Percentiles rank a stretch among this genome's conserved stretches.
These are phyloP conservation scores for Penicillium sp. DNA, from an alignment of 2,329 filamentous ascomycete genomes.

Conservation along the genomic window DNA sequence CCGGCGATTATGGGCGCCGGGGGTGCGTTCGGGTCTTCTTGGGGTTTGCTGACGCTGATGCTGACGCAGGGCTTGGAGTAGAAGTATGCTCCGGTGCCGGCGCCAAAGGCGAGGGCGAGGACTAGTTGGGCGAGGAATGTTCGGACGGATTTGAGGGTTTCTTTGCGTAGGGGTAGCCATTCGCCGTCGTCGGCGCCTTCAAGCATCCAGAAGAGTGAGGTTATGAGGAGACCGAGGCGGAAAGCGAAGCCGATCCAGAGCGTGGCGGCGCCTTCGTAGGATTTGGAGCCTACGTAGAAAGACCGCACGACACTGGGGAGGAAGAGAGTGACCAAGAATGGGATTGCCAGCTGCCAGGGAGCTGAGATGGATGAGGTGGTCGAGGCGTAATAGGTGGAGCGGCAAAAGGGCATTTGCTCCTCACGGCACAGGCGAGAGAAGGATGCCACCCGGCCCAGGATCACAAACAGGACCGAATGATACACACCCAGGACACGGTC, in stretches of 20 bases:
- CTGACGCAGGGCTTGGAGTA: slow-evolving; percentile 83
- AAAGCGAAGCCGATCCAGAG: slow-evolving; percentile 81
- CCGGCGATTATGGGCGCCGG: slow-evolving; percentile 29
- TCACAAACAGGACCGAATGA: slow-evolving; percentile 78
- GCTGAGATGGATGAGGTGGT: slow-evolving; percentile 88
- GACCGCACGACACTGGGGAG: slow-evolving; percentile 78
- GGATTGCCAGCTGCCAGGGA: slow-evolving; percentile 80
- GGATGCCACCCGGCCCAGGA: slow-evolving; percentile 76
- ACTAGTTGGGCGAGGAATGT: slow-evolving; percentile 77
- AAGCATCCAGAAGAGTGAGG: slow-evolving; percentile 80
- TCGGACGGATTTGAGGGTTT: slow-evolving; percentile 68
- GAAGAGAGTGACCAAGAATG: slow-evolving; percentile 68
- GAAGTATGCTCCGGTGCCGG: slow-evolving; percentile 78
- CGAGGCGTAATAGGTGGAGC: slow-evolving; percentile 92
- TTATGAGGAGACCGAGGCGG: slow-evolving; percentile 70
- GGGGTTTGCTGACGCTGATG: slow-evolving; percentile 58
- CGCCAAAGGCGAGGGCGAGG: slow-evolving; percentile 75
- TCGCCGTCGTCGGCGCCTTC: slow-evolving; percentile 81
- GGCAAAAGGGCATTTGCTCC: slow-evolving; percentile 97
- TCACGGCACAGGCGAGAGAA: slow-evolving; percentile 91
- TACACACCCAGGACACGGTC: slow-evolving; percentile 77
- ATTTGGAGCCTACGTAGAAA: slow-evolving; percentile 77
- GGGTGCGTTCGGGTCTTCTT: slow-evolving; percentile 42
- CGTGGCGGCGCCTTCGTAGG: slow-evolving; percentile 81
- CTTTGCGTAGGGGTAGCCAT: slow-evolving; percentile 67